Evolutionary conservation across 129 eudicot genomes (phyloP), one percentile per base, ranked within the genome.

Genomic region (Mikania micrantha): DNA sequence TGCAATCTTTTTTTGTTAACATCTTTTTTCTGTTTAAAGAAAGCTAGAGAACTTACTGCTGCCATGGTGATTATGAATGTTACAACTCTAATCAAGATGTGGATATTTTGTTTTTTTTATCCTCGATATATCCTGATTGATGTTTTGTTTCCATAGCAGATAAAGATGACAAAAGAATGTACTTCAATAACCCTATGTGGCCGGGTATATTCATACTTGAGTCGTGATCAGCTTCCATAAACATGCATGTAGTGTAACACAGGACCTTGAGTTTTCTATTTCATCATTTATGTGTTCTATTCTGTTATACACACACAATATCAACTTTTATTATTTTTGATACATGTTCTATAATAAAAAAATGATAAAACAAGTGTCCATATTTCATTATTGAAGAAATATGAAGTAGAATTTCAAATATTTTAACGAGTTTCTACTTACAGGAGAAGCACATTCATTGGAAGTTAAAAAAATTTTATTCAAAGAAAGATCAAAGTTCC

Each of bases 171-270:
- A 89, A 86, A 59, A 64, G 49, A 75, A 54, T 82, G 73, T 89
- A 88, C 74, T 93, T 84, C 69, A 93, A 89, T 85, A 93, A 86
- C 74, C 99, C 99, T 15, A 89, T 93, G 99, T 93, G 99, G 99
- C 99, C 99, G 76, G 99, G 99, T 89, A 68, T 36, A 68, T 36
- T 59, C 34, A 34, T 32, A 58, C 39, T 28, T 40, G 7, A 32
- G 7, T 32, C 6, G 6, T 15, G 25, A 40, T 64, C 65, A 28
- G 29, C 2, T 71, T 40, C 41, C 27, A 16, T 6, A 2, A 13
- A 19, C 60, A 22, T 17, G 60, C 60, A 22, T 17, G 60, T 52
- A 20, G n/a, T 52, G 60, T 48, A 7, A 48, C 25, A 48, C 19
- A 17, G 54, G 54, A 17, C 25, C 50, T 48, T 48, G 25, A 48